Conservation (phyloP, 352 stramenopile species). For the Phytophthora parvispora region DNA sequence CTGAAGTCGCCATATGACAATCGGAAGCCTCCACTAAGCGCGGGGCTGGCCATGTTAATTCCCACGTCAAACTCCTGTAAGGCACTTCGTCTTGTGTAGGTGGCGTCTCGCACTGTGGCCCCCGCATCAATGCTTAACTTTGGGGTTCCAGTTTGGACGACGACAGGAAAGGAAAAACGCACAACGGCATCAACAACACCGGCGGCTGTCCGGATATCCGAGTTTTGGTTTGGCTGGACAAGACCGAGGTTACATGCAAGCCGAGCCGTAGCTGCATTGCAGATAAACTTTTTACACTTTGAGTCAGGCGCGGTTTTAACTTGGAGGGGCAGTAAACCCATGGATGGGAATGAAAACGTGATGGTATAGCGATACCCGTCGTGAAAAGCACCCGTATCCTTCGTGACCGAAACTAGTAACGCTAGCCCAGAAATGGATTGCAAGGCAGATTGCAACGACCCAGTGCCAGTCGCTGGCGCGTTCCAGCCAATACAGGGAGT, state of each 20-base stretch:
- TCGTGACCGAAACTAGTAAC: constrained; percentile 47
- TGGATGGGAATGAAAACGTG: constrained; percentile 63
- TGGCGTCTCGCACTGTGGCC: constrained; percentile 29
- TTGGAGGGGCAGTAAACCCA: constrained; percentile 51
- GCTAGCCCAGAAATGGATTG: constrained; percentile 50
- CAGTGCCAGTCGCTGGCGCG: constrained; percentile 32
- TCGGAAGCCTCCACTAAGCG: constrained; percentile 57
- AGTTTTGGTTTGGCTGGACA: constrained; percentile 59
- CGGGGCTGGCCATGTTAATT: constrained; percentile 48
- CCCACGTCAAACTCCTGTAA: constrained; percentile 76
- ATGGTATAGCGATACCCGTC: constrained; percentile 61
- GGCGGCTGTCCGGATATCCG: constrained; percentile 40
- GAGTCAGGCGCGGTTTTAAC: constrained; percentile 22
- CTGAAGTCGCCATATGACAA: constrained; percentile 73
- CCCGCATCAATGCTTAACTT: constrained; percentile 59
- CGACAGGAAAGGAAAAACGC: constrained; percentile 59
- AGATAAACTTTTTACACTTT: constrained; percentile 50
- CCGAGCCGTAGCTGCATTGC: constrained; percentile 12
- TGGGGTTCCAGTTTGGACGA: constrained; percentile 40
- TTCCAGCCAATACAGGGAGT: constrained; percentile 73
- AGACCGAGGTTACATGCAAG: constrained; percentile 46
- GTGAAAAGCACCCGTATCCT: constrained; percentile 52
- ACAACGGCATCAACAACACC: constrained; percentile 65
- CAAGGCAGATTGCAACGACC: constrained; percentile 51
- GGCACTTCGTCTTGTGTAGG: constrained; percentile 54